A percentile compares a stretch with the other conserved stretches of the same genome.
Evolutionary conservation across 1,284 basidiomycete species (phyloP).

Genomic region (Sphagnurus paluster): DNA sequence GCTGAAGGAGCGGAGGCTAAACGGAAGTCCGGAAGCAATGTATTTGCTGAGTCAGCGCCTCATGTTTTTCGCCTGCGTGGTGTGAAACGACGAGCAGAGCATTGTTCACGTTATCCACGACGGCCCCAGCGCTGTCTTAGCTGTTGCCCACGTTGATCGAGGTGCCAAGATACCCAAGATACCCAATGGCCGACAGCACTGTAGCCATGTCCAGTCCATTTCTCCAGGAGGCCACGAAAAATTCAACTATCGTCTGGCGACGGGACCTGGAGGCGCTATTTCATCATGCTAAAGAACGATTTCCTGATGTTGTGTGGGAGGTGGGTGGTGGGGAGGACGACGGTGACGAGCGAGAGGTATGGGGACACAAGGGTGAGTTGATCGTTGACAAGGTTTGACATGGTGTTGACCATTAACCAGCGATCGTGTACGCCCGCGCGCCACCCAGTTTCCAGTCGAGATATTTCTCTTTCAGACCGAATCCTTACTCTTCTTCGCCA

Average conservation of each 20-base stretch:
- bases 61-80: constrained; percentile 13
- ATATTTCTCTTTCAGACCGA: constrained; percentile 75
- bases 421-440: constrained; percentile 92
- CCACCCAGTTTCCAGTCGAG: constrained; percentile 83
- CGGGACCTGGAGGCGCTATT: constrained; percentile 76
- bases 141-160: constrained; percentile 13
- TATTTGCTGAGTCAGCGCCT: constrained; percentile 1
- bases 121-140: constrained; percentile 3
- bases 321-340: constrained; percentile 53
- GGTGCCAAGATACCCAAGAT: constrained; percentile 22
- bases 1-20: too few species aligned
- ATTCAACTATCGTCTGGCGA: constrained; percentile 74
- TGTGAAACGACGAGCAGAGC: constrained; percentile 15
- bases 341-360: constrained; percentile 62
- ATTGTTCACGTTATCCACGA: constrained; percentile 11
- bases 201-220: constrained; percentile 36
- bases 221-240: constrained; percentile 61
- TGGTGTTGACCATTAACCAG: constrained; percentile 37
- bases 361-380: constrained; percentile 85
- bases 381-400: neutral
- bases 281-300: constrained; percentile 77
- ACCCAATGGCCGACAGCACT: constrained; percentile 16
- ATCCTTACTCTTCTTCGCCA: constrained; percentile 57
- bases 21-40: too few species aligned
- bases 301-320: constrained; percentile 94